phyloP scores from a whole-genome alignment of 2,329 filamentous ascomycete species.

The Trichophyton mentagrophytes region DNA sequence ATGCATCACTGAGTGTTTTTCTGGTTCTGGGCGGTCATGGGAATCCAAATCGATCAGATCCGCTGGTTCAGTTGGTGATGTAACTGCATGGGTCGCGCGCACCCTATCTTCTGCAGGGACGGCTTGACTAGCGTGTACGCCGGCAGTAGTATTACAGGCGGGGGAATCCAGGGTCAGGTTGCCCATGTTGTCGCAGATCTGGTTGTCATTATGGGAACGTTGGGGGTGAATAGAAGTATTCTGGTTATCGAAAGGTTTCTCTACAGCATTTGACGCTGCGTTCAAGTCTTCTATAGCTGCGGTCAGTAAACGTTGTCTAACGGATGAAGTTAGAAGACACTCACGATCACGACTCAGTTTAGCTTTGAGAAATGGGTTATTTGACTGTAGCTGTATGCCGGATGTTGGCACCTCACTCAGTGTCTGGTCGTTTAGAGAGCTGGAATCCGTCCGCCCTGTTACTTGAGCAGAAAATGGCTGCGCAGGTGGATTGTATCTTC shows the following conservation, averaged over 20 bases:
- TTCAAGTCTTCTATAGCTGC: not conserved
- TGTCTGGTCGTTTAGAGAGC: not conserved
- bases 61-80: not conserved
- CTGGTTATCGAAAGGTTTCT: not conserved
- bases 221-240: not conserved
- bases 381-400: constrained; percentile 21
- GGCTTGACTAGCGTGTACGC: not conserved
- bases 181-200: not conserved
- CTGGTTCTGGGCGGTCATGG: not conserved
- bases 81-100: not conserved
- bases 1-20: not conserved
- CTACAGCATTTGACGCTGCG: not conserved
- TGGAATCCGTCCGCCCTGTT: not conserved
- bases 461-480: not conserved
- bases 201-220: not conserved
- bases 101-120: not conserved
- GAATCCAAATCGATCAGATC: not conserved
- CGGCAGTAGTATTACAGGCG: not conserved
- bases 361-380: constrained; percentile 29
- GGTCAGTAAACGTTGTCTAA: not conserved
- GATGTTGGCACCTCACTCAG: not conserved
- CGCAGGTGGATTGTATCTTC: not conserved
- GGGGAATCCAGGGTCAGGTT: not conserved
- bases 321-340: not conserved
- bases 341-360: constrained; percentile 10